Evolutionary conservation across 2,329 filamentous ascomycete genomes (phyloP).

Genomic region (Stachybotrys chartarum): DNA sequence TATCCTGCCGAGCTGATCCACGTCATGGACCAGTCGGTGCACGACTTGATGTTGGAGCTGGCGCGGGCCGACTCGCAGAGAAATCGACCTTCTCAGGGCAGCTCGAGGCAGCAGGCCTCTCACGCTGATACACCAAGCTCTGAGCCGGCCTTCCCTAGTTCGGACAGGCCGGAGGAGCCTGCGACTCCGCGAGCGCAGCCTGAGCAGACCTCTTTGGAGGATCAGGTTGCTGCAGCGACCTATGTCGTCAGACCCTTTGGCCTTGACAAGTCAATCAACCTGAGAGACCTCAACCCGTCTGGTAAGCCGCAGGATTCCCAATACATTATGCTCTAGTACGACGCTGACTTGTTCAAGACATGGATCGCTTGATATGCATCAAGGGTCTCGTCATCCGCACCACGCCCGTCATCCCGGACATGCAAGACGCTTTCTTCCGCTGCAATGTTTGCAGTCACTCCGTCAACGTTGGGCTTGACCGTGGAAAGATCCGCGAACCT

Average conservation of each 20-base stretch:
- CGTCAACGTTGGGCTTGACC: constrained; percentile 83
- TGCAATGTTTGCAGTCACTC: constrained; percentile 92
- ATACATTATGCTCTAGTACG: background rate
- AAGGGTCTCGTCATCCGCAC: constrained; percentile 95
- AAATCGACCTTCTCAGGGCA: constrained; percentile 55
- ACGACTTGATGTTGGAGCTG: constrained; percentile 88
- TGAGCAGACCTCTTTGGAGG: constrained; percentile 57
- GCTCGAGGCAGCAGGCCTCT: constrained; percentile 36
- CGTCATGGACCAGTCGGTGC: constrained; percentile 89
- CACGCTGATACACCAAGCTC: constrained; percentile 55
- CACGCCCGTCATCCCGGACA: constrained; percentile 94
- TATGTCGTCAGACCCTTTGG: constrained; percentile 90
- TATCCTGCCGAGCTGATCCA: constrained; percentile 96
- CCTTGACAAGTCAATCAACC: constrained; percentile 77
- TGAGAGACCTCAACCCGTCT: constrained; percentile 88
- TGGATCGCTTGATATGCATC: constrained; percentile 91
- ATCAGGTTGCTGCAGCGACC: constrained; percentile 69
- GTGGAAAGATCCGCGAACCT: constrained; percentile 92
- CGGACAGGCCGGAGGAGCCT: constrained; percentile 55
- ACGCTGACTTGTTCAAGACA: constrained; percentile 46
- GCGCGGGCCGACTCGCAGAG: constrained; percentile 72
- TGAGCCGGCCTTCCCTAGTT: constrained; percentile 70
- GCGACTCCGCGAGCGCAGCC: constrained; percentile 32
- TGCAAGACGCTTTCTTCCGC: constrained; percentile 98
- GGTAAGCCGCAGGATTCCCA: constrained; percentile 33